phyloP scores from a whole-genome alignment of 306 rosid species.

The Lathyrus aphaca region DNA sequence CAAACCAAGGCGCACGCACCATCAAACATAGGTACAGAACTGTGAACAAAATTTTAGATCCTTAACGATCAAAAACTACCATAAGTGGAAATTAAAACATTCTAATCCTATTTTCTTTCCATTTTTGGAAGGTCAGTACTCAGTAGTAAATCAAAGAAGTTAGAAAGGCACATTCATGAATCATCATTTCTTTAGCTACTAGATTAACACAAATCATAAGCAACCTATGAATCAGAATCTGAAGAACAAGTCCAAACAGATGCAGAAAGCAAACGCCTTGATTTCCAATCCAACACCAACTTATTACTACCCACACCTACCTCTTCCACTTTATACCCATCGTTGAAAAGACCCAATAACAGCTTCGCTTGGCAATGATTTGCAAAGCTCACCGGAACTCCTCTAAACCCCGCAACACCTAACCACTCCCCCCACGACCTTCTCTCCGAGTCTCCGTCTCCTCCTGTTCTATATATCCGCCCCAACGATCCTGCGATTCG shows the following conservation, averaged over 20 bases:
- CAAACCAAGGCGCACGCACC: neutral
- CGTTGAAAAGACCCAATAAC: constrained; percentile 70
- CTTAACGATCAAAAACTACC: neutral
- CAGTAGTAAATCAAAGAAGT: neutral
- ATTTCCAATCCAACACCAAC: constrained; percentile 78
- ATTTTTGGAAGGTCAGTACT: constrained; percentile 11
- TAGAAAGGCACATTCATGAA: neutral
- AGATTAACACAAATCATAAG: neutral
- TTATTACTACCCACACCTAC: constrained; percentile 44
- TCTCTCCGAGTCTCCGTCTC: constrained; percentile 36
- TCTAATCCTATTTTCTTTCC: neutral
- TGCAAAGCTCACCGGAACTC: constrained; percentile 60
- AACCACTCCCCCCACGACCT: constrained; percentile 68
- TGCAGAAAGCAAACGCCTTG: constrained; percentile 71
- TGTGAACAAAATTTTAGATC: constrained; percentile 4
- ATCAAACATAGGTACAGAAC: neutral
- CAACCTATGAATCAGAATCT: neutral
- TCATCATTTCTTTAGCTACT: neutral
- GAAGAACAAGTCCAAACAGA: constrained; percentile 66
- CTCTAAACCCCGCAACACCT: constrained; percentile 51
- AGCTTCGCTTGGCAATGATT: constrained; percentile 83
- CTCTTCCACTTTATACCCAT: constrained; percentile 77
- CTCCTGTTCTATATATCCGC: constrained; percentile 51
- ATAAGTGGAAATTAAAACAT: constrained; percentile 1
- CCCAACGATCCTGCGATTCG: constrained; percentile 58